These are phyloP conservation scores for Coemansia sp. DNA, from an alignment of 192 early-diverging fungal species.

Conservation along the genomic window DNA sequence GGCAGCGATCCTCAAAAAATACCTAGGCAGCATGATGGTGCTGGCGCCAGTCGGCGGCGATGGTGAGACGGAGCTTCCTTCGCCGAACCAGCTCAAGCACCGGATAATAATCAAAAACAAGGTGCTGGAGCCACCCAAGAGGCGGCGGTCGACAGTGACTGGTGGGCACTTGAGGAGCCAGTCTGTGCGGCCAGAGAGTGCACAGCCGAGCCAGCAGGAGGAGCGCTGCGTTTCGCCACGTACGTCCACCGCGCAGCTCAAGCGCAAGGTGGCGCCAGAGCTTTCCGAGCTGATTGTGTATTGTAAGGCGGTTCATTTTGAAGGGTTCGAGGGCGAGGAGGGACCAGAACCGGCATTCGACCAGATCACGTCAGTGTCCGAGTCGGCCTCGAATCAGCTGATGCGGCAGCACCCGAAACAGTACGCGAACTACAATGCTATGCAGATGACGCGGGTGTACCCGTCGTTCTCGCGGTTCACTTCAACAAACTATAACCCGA, in stretches of 20 bases:
- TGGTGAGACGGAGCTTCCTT: constrained; percentile 57
- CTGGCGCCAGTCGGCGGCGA: constrained; percentile 36
- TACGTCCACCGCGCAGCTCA: constrained; percentile 27
- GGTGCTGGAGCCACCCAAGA: constrained; percentile 25
- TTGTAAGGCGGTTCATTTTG: constrained; percentile 63
- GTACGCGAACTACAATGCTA: constrained; percentile 60
- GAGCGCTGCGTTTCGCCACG: constrained; percentile 28
- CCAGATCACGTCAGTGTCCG: constrained; percentile 74
- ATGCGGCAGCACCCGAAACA: constrained; percentile 54
- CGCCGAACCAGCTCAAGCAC: constrained; percentile 67
- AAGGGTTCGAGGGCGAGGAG: constrained; percentile 55
- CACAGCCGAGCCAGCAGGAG: constrained; percentile 1
- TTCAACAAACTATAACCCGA: constrained; percentile 83
- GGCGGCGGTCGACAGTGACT: constrained; percentile 18
- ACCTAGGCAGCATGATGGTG: constrained; percentile 69
- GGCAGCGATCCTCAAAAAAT: constrained; percentile 66
- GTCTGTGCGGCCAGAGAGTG: constrained; percentile 5
- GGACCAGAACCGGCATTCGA: constrained; percentile 55
- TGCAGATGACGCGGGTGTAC: constrained; percentile 75
- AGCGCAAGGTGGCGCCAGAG: constrained; percentile 57
- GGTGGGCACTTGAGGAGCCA: constrained; percentile 3
- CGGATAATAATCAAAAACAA: constrained; percentile 77
- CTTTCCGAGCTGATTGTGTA: constrained; percentile 62
- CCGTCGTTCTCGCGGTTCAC: constrained; percentile 75
- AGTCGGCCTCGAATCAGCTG: constrained; percentile 60